phyloP scores from a whole-genome alignment of 1,284 basidiomycete genomes.

The Cutaneotrichosporon dermatis region DNA sequence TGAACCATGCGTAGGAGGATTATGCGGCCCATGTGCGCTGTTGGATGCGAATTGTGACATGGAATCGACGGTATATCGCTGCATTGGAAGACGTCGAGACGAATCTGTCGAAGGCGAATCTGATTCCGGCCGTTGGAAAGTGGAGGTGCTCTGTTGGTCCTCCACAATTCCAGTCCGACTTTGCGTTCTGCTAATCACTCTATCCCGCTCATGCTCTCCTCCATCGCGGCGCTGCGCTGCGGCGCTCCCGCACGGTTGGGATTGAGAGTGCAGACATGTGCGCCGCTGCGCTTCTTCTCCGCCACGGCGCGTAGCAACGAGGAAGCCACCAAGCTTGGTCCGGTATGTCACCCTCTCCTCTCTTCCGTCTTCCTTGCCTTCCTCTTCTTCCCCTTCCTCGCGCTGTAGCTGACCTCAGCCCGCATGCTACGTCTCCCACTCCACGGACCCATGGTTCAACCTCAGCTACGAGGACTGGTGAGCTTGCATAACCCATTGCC shows the following conservation, averaged over 20 bases:
- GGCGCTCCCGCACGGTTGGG: too few relatives aligned
- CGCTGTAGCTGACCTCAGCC: slow-evolving; percentile 27
- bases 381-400: neutral
- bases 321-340: slow-evolving; percentile 1
- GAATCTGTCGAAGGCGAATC: neutral
- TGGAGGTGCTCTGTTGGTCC: neutral
- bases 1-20: neutral
- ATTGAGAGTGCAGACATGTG: neutral
- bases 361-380: neutral
- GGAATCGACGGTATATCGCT: slow-evolving; percentile 7
- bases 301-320: neutral
- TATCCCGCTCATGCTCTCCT: neutral
- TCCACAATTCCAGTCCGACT: neutral
- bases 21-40: neutral
- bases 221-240: too few relatives aligned
- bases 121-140: neutral
- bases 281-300: neutral
- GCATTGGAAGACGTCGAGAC: neutral
- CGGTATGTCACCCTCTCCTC: neutral
- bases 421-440: slow-evolving; percentile 70
- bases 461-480: slow-evolving; percentile 90
- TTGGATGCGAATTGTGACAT: slow-evolving; percentile 7
- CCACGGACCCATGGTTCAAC: slow-evolving; percentile 87
- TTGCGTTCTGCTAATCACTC: neutral
- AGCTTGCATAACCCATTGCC: slow-evolving; percentile 22